Evolutionary conservation across 805 yeast genomes (phyloP), one percentile per base, ranked within the genome.

Genomic region (Starmerella vaccinii): DNA sequence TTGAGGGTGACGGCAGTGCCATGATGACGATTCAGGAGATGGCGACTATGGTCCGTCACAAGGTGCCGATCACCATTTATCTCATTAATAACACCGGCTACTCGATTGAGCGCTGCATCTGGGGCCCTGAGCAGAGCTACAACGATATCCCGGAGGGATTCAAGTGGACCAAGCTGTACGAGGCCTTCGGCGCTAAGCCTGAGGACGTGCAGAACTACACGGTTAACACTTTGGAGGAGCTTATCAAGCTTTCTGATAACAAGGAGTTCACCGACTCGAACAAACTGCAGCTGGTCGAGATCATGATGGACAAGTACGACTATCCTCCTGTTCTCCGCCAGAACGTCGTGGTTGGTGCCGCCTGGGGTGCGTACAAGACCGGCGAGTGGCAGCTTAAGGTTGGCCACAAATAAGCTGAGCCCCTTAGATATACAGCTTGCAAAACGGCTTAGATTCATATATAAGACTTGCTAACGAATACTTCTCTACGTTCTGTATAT

Each of bases 1-100:
- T 86, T 16, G 88, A 84, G 70, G 96, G 97, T 50, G 97, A 89
- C 65, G 97, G 97, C 1, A 81, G 95, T 2, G 90, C 95, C 2
- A 95, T 86, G 70, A 84, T 89, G 95, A 87, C 96, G 4, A 72
- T 83, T 49, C 95, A 89, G 71, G 97, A 89, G 63, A 66, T 81
- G 46, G 77, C 86, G 0, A 73, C 85, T 2, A 77, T 76, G 61
- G 65, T 83, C 35, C 75, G 85, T 54, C 70, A 75, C 54, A 70
- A 72, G 18, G 71, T 82, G 38, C 76, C 76, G 33, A 86, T 95
- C 21, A 76, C 82, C 38, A 74, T 89, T 24, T 76, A 88, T 58
- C 66, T 89, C 47, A 70, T 87, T 67, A 89, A 89, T 68, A 89
- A 89, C 67, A 75, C 76, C 51, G 97, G 97, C 1, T 89, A 89